Evolutionary conservation across 148 eudicot species (phyloP).

Genomic region (Cornus florida): DNA sequence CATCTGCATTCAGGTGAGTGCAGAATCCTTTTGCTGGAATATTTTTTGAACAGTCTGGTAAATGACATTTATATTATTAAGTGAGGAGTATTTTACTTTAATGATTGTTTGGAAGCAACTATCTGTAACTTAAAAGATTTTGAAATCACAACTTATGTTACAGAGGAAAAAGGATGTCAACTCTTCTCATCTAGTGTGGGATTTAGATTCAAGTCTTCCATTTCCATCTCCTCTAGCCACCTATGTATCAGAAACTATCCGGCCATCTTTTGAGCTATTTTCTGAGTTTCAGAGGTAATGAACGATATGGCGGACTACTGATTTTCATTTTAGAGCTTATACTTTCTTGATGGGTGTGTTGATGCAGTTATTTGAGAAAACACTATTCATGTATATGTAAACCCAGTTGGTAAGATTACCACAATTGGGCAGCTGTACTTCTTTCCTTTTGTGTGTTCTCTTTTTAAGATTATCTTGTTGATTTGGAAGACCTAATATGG

Average conservation of each 20-base stretch:
- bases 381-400: background rate
- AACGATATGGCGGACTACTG: background rate
- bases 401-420: background rate
- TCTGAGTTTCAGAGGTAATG: conserved; percentile 77
- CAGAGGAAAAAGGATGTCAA: conserved; percentile 58
- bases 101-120: background rate
- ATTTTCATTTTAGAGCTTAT: background rate
- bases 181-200: conserved; percentile 75
- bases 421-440: background rate
- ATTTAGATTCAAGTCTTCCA: conserved; percentile 85
- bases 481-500: background rate
- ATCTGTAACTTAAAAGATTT: background rate
- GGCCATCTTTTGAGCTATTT: conserved; percentile 80
- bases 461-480: background rate
- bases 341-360: background rate
- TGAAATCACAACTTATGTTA: conserved; percentile 4
- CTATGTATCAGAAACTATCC: conserved; percentile 68
- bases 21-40: background rate
- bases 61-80: background rate
- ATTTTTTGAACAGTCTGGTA: background rate
- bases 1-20: conserved; percentile 74
- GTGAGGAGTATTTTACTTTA: background rate
- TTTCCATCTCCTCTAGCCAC: conserved; percentile 67
- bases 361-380: background rate
- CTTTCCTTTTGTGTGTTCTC: too few relatives aligned